Evolutionary conservation across 2,329 filamentous ascomycete species (phyloP).

Genomic region (Alternaria longipes): DNA sequence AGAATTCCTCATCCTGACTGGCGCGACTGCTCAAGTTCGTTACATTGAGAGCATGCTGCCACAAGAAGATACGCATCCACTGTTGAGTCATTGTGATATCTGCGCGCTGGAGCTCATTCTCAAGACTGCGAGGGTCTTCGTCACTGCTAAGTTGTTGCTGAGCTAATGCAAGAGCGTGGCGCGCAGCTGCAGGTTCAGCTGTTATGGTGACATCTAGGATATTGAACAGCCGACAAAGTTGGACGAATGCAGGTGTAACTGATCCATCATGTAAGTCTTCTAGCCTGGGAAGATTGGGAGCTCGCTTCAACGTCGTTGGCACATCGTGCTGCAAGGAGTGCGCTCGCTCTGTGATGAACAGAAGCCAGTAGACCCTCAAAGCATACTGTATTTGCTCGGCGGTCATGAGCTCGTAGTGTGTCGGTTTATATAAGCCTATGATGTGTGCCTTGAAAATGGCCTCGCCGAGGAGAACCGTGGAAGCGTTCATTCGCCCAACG

Average conservation of each 20-base stretch:
- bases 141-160: conserved; percentile 47
- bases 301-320: conserved; percentile 42
- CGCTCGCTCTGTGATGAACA: conserved; percentile 49
- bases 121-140: conserved; percentile 35
- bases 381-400: conserved; percentile 40
- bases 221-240: conserved; percentile 47
- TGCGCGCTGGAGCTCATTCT: conserved; percentile 50
- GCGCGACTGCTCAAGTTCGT: conserved; percentile 41
- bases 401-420: conserved; percentile 37
- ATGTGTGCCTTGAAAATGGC: conserved; percentile 48
- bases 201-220: conserved; percentile 48
- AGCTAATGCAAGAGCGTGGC: conserved; percentile 41
- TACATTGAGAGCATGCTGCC: conserved; percentile 49
- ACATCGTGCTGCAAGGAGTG: conserved; percentile 50
- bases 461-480: conserved; percentile 45
- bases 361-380: conserved; percentile 47
- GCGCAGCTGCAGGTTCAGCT: conserved; percentile 40
- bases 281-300: conserved; percentile 38
- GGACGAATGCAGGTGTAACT: conserved; percentile 45
- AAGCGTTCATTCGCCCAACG: conserved; percentile 46
- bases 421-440: conserved; percentile 40
- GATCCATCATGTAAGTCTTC: conserved; percentile 45
- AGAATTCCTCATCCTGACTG: conserved; percentile 45
- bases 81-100: conserved; percentile 51
- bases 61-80: conserved; percentile 51